Percentiles rank a stretch among this genome's conserved stretches.
Conservation (phyloP, 352 stramenopile species). For the Globisporangium uncinulatum region DNA sequence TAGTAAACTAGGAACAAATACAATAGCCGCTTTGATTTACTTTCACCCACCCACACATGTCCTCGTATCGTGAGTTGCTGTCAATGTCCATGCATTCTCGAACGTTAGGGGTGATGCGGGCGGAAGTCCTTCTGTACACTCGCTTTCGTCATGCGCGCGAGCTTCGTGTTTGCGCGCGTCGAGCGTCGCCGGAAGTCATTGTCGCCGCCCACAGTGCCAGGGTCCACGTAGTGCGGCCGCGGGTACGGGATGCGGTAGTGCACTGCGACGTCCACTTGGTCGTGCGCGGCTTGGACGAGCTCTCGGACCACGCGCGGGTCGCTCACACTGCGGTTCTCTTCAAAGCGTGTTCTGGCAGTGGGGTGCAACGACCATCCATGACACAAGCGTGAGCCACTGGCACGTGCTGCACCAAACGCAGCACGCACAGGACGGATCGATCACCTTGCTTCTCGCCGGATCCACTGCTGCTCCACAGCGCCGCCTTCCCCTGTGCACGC, state of each 20-base stretch:
- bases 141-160: constrained; percentile 36
- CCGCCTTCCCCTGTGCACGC: constrained; percentile 51
- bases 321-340: constrained; percentile 44
- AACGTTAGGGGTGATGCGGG: constrained; percentile 5
- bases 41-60: no score
- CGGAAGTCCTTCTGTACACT: constrained; percentile 44
- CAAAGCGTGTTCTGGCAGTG: constrained; percentile 41
- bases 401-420: no score
- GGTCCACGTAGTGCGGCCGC: constrained; percentile 70
- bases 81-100: no score
- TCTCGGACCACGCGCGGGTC: constrained; percentile 33
- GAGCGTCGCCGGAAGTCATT: constrained; percentile 59
- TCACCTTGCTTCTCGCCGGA: constrained; percentile 58
- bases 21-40: background rate
- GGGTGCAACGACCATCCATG: no score
- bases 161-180: constrained; percentile 41
- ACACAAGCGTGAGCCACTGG: background rate
- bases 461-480: constrained; percentile 53
- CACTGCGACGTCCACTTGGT: constrained; percentile 72
- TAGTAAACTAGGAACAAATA: constrained; percentile 7
- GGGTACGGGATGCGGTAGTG: constrained; percentile 86
- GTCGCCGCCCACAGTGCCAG: constrained; percentile 70
- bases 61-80: no score
- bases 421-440: no score
- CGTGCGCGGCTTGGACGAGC: constrained; percentile 47